phyloP scores from a whole-genome alignment of 192 early-diverging fungal genomes.

The Linnemannia elongata region DNA sequence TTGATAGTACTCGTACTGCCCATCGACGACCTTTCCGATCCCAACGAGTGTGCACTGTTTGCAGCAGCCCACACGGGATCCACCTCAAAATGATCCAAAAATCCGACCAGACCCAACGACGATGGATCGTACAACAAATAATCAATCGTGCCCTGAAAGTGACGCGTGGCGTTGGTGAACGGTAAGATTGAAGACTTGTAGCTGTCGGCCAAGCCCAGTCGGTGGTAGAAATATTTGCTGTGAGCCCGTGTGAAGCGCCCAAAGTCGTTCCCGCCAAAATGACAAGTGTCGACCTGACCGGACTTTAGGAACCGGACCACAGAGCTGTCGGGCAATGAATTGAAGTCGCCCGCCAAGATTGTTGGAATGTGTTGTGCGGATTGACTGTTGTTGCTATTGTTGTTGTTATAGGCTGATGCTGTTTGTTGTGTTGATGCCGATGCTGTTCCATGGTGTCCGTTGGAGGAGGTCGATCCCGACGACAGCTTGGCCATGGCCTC shows the following conservation, averaged over 20 bases:
- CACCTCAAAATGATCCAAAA: slow-evolving; percentile 43
- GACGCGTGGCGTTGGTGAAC: slow-evolving; percentile 45
- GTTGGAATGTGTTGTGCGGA: slow-evolving; percentile 43
- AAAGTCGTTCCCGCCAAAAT: slow-evolving; percentile 54
- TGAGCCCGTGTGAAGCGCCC: slow-evolving; percentile 46
- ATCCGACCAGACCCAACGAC: slow-evolving; percentile 44
- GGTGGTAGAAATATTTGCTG: slow-evolving; percentile 42
- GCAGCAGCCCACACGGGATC: slow-evolving; percentile 1
- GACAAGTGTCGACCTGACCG: slow-evolving; percentile 37
- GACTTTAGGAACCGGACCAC: slow-evolving; percentile 44
- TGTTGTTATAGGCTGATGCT: background rate
- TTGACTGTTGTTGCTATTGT: background rate
- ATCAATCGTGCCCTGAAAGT: slow-evolving; percentile 53
- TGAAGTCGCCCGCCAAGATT: slow-evolving; percentile 47
- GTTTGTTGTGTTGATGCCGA: background rate
- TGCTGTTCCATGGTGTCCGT: background rate
- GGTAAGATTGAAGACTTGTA: slow-evolving; percentile 39
- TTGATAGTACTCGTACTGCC: background rate
- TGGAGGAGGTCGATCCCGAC: background rate
- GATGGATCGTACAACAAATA: slow-evolving; percentile 41
- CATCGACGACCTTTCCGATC: background rate
- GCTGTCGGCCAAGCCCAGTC: slow-evolving; percentile 42
- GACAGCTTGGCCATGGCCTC: slow-evolving; percentile 8
- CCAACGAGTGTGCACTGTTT: background rate
- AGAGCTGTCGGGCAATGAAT: slow-evolving; percentile 49